Conservation (phyloP, 768 basidiomycete species). For the Nidularia sp. region DNA sequence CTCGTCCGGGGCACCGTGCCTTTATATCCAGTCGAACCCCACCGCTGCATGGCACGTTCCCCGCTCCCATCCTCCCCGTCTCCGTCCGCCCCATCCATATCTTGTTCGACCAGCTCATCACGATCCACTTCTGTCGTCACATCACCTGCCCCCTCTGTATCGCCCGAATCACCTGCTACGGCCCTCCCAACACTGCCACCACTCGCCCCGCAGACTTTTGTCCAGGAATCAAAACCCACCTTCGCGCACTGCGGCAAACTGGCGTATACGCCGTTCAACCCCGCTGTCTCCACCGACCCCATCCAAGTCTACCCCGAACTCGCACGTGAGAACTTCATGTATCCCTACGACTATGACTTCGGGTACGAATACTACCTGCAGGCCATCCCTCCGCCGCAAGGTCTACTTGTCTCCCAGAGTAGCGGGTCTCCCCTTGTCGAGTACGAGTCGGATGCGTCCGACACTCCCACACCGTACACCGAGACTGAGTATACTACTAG, state of each 20-base stretch:
- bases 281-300: slow-evolving; percentile 10
- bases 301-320: slow-evolving; percentile 7
- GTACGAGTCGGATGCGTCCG: too few species aligned
- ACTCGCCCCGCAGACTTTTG: neutral
- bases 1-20: slow-evolving; percentile 22
- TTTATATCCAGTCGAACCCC: slow-evolving; percentile 19
- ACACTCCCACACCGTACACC: too few species aligned
- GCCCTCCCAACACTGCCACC: slow-evolving; percentile 5
- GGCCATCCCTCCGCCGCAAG: too few species aligned
- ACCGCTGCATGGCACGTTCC: neutral
- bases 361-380: neutral
- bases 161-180: neutral
- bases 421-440: too few species aligned
- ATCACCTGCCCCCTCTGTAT: slow-evolving; percentile 1
- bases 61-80: slow-evolving; percentile 1
- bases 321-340: neutral
- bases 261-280: slow-evolving; percentile 9
- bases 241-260: neutral
- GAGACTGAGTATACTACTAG: too few species aligned
- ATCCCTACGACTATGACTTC: neutral
- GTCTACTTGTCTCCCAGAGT: too few species aligned
- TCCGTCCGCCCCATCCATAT: slow-evolving; percentile 10
- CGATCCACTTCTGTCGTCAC: slow-evolving; percentile 1
- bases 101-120: slow-evolving; percentile 6
- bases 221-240: neutral